Conservation (phyloP, 2,329 filamentous ascomycete genomes). For the Neonectria magnoliae region DNA sequence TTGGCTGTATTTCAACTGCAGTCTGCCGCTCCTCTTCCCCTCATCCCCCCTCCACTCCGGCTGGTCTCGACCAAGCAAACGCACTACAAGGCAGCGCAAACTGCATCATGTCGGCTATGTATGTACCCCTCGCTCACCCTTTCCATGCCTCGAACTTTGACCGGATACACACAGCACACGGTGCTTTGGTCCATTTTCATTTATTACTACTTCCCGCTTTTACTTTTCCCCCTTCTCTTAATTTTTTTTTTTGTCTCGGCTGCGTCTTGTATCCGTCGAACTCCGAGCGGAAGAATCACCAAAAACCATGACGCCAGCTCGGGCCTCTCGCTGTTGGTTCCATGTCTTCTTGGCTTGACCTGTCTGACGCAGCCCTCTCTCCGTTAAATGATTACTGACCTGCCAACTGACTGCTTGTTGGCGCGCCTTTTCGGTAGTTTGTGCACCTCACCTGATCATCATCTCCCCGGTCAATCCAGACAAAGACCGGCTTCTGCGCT, state of each 20-base stretch:
- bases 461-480: constrained; percentile 9
- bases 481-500: constrained; percentile 5
- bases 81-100: not conserved
- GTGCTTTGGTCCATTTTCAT: not conserved
- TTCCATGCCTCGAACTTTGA: not conserved
- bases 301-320: not conserved
- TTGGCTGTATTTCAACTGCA: constrained; percentile 5
- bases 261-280: not conserved
- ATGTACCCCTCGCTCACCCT: no score
- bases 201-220: not conserved
- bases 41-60: no score
- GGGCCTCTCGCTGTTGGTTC: not conserved
- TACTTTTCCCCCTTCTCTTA: not conserved
- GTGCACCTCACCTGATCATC: constrained; percentile 8
- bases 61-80: no score
- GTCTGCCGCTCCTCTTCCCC: not conserved
- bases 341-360: not conserved
- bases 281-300: not conserved
- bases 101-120: not conserved
- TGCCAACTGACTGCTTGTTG: not conserved
- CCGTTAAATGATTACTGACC: not conserved
- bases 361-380: not conserved
- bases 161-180: not conserved
- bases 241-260: not conserved
- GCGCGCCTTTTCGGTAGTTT: not conserved